Evolutionary conservation across 768 basidiomycete species (phyloP).

Genomic region (Obba rivulosa): DNA sequence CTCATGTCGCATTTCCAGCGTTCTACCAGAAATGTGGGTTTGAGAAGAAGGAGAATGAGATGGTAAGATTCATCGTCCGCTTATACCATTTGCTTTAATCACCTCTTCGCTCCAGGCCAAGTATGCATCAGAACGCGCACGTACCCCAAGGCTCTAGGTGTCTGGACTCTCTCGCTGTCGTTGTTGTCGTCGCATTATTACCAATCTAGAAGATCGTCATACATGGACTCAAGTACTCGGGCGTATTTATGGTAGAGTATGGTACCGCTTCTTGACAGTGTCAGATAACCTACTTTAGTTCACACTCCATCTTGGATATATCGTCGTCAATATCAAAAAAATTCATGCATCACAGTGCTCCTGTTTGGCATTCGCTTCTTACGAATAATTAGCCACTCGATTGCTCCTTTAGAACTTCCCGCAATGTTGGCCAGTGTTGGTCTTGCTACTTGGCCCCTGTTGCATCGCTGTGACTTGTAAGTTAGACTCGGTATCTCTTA

Average conservation of each 20-base stretch:
- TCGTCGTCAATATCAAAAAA: too few species aligned
- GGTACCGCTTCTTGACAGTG: constrained; percentile 3
- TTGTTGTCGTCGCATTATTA: background rate
- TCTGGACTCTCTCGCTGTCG: constrained; percentile 19
- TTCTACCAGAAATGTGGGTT: constrained; percentile 98
- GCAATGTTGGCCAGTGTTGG: too few species aligned
- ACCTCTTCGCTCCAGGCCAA: constrained; percentile 38
- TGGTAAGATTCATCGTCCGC: constrained; percentile 69
- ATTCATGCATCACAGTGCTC: too few species aligned
- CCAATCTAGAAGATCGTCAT: background rate
- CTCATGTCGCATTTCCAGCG: constrained; percentile 40
- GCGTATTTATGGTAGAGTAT: constrained; percentile 12
- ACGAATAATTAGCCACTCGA: too few species aligned
- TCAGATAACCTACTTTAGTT: too few species aligned
- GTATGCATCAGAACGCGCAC: constrained; percentile 45
- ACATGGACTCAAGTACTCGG: constrained; percentile 1
- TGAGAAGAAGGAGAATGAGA: constrained; percentile 87
- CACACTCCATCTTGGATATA: too few species aligned
- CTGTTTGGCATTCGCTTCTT: too few species aligned
- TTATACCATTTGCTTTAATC: background rate
- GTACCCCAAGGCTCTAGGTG: constrained; percentile 25
- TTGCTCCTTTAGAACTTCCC: too few species aligned
- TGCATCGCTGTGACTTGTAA: too few species aligned
- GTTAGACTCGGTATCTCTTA: too few species aligned
- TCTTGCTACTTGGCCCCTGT: too few species aligned